Evolutionary conservation across 768 basidiomycete genomes (phyloP).

Genomic region (Kwoniella europaea): DNA sequence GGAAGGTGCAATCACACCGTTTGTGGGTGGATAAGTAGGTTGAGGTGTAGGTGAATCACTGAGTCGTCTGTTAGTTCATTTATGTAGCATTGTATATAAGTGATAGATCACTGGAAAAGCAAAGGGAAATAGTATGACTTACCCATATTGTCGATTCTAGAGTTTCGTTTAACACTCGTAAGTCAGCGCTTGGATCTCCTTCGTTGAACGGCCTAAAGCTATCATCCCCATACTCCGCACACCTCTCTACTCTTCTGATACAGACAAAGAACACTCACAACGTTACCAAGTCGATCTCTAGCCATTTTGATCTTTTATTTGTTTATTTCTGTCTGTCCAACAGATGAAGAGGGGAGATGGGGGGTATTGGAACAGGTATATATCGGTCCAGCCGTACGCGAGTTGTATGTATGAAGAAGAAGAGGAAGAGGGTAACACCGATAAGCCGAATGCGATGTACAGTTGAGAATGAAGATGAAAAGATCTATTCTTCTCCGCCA

Average conservation of each 20-base stretch:
- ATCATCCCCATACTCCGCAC: neutral
- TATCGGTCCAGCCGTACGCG: constrained; percentile 22
- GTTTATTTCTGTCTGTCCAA: neutral
- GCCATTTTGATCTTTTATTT: constrained; percentile 64
- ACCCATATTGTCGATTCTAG: constrained; percentile 51
- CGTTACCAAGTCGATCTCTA: constrained; percentile 77
- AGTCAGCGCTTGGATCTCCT: constrained; percentile 1
- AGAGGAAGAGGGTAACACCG: neutral
- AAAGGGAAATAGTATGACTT: constrained; percentile 7
- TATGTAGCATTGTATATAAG: neutral
- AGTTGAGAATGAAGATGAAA: neutral
- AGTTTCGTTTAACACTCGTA: neutral
- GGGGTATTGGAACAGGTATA: neutral
- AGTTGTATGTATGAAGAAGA: neutral
- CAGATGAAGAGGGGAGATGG: neutral
- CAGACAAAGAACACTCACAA: constrained; percentile 40
- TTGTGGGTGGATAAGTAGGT: constrained; percentile 50
- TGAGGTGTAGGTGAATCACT: constrained; percentile 48
- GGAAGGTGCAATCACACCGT: constrained; percentile 45
- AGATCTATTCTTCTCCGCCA: too few relatives aligned
- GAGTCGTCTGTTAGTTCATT: constrained; percentile 3
- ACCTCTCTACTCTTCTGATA: neutral
- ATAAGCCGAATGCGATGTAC: neutral
- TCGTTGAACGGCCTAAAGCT: neutral
- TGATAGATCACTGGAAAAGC: neutral